phyloP scores from a whole-genome alignment of 139 green algal species.

The Pycnococcus provasolii region DNA sequence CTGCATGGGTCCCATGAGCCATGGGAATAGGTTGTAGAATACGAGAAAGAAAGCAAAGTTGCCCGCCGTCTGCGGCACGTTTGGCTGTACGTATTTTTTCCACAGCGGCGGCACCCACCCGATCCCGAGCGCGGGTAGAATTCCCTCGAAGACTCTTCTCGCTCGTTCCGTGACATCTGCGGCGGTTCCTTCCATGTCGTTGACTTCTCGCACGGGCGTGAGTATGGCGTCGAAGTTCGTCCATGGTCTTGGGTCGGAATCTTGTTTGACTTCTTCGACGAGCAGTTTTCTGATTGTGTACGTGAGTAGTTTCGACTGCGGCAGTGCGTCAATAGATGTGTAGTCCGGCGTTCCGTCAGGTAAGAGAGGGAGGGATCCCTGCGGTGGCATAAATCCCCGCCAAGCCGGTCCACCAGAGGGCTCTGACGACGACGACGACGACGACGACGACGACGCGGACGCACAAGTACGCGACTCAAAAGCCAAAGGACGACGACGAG shows the following conservation, averaged over 20 bases:
- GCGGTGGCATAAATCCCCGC: not conserved
- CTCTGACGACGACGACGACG: not conserved
- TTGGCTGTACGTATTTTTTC: slow-evolving; percentile 13
- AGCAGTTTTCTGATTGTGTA: slow-evolving; percentile 10
- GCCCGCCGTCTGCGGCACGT: slow-evolving; percentile 12
- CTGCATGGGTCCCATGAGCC: slow-evolving; percentile 30
- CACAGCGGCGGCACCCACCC: slow-evolving; percentile 24
- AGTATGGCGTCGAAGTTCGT: slow-evolving; percentile 19
- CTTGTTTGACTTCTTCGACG: slow-evolving; percentile 12
- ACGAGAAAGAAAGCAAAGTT: slow-evolving; percentile 23
- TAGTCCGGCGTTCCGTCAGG: slow-evolving; percentile 19
- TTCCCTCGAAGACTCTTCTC: slow-evolving; percentile 26
- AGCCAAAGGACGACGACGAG: too few relatives aligned
- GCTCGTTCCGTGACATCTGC: slow-evolving; percentile 19
- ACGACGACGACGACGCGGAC: too few relatives aligned
- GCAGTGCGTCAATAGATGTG: slow-evolving; percentile 16
- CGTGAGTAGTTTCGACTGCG: slow-evolving; percentile 1
- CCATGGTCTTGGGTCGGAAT: slow-evolving; percentile 13
- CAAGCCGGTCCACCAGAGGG: slow-evolving; percentile 1
- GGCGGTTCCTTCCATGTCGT: slow-evolving; percentile 26
- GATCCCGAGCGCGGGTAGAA: slow-evolving; percentile 22
- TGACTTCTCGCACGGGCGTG: slow-evolving; percentile 24
- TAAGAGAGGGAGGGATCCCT: slow-evolving; percentile 5
- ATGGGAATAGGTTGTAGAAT: slow-evolving; percentile 28
- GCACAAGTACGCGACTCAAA: too few relatives aligned